Base-by-base conservation (phyloP, 306 rosid species). In the Arachis hypogaea region DNA sequence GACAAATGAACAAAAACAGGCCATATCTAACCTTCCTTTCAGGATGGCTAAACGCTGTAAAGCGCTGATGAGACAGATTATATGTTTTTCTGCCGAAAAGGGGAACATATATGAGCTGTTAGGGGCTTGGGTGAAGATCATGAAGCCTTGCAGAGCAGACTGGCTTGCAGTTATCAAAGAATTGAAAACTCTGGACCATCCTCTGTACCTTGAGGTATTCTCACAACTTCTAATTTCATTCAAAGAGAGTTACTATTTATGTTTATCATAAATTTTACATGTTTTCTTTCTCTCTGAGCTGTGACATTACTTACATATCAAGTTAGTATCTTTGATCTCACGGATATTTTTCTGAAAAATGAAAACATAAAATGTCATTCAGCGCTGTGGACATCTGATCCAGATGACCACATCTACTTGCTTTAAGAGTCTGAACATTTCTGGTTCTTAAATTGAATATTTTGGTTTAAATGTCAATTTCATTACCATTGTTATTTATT, bases 151-250 rank as follows among this genome's bases (percentile, higher is more conserved):
- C 5, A 84, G 97, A 82, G 93, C 94, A 63, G 93, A 93, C 44
- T 93, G 98, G 96, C 97, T 93, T 77, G 75, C 80, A 6, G 83
- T 93, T 91, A 76, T 93, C 42, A 93, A 89, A 73, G 87, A 89
- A 66, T 81, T 93, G 86, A 83, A 70, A 56, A 67, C 2, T 7
- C 87, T 59, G 78, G 83, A 83, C 55, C 88, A 89, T 83, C 94
- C 91, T n/a, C 82, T 89, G 63, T 84, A 86, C 75, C 82, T 82
- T 18, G 72, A 91, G 97, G 98, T 89, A 81, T 58, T 82, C 80
- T 38, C 38, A 33, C 38, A 33, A 2, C 58, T 5, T 59, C 18
- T 73, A 61, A 46, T 72, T 9, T 70, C 36, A 8, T 51, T 57
- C 11, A 7, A 56, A 29, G n/a, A 14, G 42, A 44, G 16, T 10